Evolutionary conservation across 2,329 filamentous ascomycete species (phyloP).

Genomic region (Xylaria sp.): DNA sequence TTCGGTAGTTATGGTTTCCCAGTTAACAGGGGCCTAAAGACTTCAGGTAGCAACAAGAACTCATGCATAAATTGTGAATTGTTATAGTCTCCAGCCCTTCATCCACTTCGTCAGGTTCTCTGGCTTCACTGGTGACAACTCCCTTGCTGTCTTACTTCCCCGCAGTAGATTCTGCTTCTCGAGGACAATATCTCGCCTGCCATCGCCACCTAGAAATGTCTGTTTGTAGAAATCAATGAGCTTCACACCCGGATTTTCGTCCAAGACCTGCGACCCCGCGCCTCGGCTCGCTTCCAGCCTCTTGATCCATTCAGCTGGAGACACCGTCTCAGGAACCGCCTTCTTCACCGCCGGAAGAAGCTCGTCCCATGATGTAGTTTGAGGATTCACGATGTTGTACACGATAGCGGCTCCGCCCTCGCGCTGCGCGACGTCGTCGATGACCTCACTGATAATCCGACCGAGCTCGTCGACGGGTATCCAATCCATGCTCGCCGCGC

Average conservation of each 20-base stretch:
- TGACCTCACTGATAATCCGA: constrained; percentile 43
- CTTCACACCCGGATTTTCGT: constrained; percentile 35
- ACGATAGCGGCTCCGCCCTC: constrained; percentile 16
- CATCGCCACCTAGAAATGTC: constrained; percentile 19
- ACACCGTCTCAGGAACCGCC: constrained; percentile 23
- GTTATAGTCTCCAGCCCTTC: constrained; percentile 33
- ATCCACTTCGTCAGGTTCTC: constrained; percentile 35
- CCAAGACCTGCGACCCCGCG: constrained; percentile 15
- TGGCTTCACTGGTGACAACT: constrained; percentile 18
- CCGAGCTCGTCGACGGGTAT: constrained; percentile 46
- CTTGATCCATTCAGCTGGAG: constrained; percentile 34
- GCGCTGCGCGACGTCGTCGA: constrained; percentile 32
- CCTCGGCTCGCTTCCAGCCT: constrained; percentile 28
- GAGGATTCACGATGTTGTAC: constrained; percentile 37
- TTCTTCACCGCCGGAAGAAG: constrained; percentile 29
- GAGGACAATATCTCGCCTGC: not conserved
- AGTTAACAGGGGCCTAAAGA: too few relatives aligned
- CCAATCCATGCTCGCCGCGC: constrained; percentile 44
- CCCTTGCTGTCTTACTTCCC: constrained; percentile 29
- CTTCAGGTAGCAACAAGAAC: too few relatives aligned
- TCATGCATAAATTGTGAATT: not conserved
- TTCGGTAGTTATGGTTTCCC: too few relatives aligned
- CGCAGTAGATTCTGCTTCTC: constrained; percentile 30
- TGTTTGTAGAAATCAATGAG: constrained; percentile 40
- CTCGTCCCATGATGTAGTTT: constrained; percentile 26